A percentile compares a stretch with the other conserved stretches of the same genome.
phyloP scores from a whole-genome alignment of 1,284 basidiomycete species.

The Paramarasmius palmivorus region DNA sequence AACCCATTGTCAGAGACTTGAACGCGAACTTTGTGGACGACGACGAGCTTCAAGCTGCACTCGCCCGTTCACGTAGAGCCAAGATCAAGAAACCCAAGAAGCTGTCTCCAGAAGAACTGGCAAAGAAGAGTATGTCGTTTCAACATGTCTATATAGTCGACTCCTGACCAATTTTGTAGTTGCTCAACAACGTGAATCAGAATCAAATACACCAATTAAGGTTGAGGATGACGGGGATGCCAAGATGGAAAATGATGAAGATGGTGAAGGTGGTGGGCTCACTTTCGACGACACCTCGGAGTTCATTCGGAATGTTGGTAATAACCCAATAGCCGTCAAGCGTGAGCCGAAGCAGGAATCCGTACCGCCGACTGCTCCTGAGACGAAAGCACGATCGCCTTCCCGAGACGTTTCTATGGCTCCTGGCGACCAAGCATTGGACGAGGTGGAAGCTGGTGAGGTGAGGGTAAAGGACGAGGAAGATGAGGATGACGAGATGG shows the following conservation, averaged over 20 bases:
- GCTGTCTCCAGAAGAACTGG: slow-evolving; percentile 83
- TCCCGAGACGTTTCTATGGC: slow-evolving; percentile 57
- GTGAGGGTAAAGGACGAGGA: slow-evolving; percentile 78
- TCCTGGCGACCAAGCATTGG: slow-evolving; percentile 61
- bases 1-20: slow-evolving; percentile 64
- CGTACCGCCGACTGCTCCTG: slow-evolving; percentile 27
- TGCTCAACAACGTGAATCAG: slow-evolving; percentile 60
- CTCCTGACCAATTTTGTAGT: slow-evolving; percentile 56
- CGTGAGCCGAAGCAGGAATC: slow-evolving; percentile 48
- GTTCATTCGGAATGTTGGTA: slow-evolving; percentile 89
- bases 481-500: slow-evolving; percentile 64
- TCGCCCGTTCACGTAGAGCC: slow-evolving; percentile 83
- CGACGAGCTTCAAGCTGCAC: slow-evolving; percentile 93
- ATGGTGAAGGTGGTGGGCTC: slow-evolving; percentile 59
- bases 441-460: slow-evolving; percentile 81
- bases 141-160: neutral
- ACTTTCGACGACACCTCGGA: slow-evolving; percentile 97
- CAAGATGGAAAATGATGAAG: slow-evolving; percentile 28
- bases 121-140: slow-evolving; percentile 64
- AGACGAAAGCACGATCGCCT: slow-evolving; percentile 31
- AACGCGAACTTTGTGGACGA: slow-evolving; percentile 95
- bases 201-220: slow-evolving; percentile 53
- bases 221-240: slow-evolving; percentile 61
- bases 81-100: slow-evolving; percentile 82
- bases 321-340: slow-evolving; percentile 57